Percentiles rank a stretch among this genome's conserved stretches.
Conservation (phyloP, 2,329 filamentous ascomycete genomes). For the Fusarium subtropicale region DNA sequence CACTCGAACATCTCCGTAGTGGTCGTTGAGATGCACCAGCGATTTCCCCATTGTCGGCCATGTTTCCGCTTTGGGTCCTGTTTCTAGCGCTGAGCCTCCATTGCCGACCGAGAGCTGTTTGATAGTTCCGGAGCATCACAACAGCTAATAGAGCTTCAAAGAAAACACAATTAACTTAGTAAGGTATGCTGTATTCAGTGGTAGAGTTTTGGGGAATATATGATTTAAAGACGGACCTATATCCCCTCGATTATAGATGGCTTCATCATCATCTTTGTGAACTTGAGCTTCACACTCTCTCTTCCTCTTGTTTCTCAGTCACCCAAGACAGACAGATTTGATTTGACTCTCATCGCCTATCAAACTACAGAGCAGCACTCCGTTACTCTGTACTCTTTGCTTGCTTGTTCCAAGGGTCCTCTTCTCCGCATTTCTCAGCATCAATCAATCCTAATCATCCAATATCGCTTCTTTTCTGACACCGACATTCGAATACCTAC, state of each 20-base stretch:
- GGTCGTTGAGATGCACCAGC: constrained; percentile 32
- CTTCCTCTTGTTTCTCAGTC: neutral
- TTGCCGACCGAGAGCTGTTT: constrained; percentile 30
- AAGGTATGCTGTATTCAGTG: neutral
- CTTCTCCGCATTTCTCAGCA: constrained; percentile 24
- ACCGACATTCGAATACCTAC: neutral
- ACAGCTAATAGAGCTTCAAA: constrained; percentile 8
- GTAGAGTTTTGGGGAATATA: neutral
- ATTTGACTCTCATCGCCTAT: neutral
- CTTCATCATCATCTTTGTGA: neutral
- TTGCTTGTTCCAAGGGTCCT: neutral
- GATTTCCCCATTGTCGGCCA: constrained; percentile 31
- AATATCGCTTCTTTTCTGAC: constrained; percentile 6
- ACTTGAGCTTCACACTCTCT: neutral
- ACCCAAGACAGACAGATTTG: neutral
- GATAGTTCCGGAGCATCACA: constrained; percentile 20
- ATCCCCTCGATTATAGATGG: constrained; percentile 7
- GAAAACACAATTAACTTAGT: neutral
- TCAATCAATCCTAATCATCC: neutral
- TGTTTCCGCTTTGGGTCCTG: constrained; percentile 33
- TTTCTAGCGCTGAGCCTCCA: constrained; percentile 39
- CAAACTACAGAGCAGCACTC: neutral
- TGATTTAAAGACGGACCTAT: constrained; percentile 27
- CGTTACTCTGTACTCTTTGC: too few species aligned
- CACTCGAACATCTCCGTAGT: constrained; percentile 36